Conservation (phyloP, 2,329 filamentous ascomycete genomes). For the Aspergillus aculeatinus region DNA sequence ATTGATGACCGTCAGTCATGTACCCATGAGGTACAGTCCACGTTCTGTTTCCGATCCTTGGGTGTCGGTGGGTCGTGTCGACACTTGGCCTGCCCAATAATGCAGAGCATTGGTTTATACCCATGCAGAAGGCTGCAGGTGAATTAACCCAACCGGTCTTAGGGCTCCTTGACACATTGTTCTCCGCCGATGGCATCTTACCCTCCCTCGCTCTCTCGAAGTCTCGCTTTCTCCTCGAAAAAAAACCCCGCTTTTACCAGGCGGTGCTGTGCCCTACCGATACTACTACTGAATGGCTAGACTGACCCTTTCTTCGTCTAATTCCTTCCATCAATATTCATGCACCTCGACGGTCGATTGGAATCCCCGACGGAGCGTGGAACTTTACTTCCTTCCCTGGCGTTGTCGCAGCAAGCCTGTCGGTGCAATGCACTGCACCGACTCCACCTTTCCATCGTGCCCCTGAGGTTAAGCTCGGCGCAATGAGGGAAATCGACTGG, state of each 20-base stretch:
- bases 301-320: not conserved
- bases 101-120: not conserved
- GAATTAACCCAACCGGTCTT: not conserved
- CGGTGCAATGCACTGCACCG: conserved; percentile 10
- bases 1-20: too few relatives aligned
- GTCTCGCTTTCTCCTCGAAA: too few relatives aligned
- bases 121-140: not conserved
- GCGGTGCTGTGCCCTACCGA: not conserved
- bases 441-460: conserved; percentile 13
- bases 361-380: conserved; percentile 8
- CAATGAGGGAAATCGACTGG: not conserved
- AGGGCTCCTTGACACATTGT: not conserved
- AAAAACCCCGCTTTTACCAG: not conserved
- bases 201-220: not conserved
- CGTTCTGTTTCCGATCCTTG: not conserved
- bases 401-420: conserved; percentile 5
- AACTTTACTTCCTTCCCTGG: conserved; percentile 7
- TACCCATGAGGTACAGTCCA: not conserved
- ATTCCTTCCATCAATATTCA: not conserved
- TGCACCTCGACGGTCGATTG: conserved; percentile 4
- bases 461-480: conserved; percentile 17
- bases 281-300: conserved; percentile 2
- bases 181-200: conserved; percentile 1
- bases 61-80: not conserved
- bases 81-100: not conserved